These are phyloP conservation scores for Aspergillus sergii DNA, from an alignment of 2,329 filamentous ascomycete genomes.

Conservation along the genomic window DNA sequence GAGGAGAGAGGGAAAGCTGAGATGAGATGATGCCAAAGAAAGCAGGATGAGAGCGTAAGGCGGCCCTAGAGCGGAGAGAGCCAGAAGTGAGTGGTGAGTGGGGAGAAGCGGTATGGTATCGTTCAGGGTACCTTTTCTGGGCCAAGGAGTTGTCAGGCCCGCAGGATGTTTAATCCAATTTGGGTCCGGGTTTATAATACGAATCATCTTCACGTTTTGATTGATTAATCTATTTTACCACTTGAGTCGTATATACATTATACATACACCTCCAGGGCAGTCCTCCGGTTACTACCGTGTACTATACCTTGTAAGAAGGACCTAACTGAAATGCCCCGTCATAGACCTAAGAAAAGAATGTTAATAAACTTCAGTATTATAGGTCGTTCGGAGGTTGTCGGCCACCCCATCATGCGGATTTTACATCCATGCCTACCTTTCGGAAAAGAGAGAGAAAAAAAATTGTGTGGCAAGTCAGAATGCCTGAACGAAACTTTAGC, in stretches of 20 bases:
- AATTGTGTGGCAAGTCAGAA: not conserved
- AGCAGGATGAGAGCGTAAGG: constrained; percentile 24
- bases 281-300: not conserved
- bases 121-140: constrained; percentile 24
- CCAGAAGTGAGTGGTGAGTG: constrained; percentile 19
- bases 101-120: constrained; percentile 22
- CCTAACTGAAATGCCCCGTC: not conserved
- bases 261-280: not conserved
- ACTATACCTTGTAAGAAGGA: not conserved
- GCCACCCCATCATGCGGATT: not conserved
- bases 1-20: constrained; percentile 18
- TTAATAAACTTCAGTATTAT: not conserved
- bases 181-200: constrained; percentile 9
- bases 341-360: not conserved
- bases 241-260: not conserved
- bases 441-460: not conserved
- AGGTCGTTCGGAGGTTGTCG: not conserved
- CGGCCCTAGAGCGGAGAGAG: constrained; percentile 25
- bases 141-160: constrained; percentile 17
- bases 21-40: constrained; percentile 31
- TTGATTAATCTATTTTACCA: constrained; percentile 8
- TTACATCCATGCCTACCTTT: not conserved
- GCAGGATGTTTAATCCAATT: constrained; percentile 14
- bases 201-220: constrained; percentile 7
- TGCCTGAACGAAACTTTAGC: not conserved